Evolutionary conservation across 345 rosid genomes (phyloP), one percentile per base, ranked within the genome.

Genomic region (Hibiscus mutabilis): DNA sequence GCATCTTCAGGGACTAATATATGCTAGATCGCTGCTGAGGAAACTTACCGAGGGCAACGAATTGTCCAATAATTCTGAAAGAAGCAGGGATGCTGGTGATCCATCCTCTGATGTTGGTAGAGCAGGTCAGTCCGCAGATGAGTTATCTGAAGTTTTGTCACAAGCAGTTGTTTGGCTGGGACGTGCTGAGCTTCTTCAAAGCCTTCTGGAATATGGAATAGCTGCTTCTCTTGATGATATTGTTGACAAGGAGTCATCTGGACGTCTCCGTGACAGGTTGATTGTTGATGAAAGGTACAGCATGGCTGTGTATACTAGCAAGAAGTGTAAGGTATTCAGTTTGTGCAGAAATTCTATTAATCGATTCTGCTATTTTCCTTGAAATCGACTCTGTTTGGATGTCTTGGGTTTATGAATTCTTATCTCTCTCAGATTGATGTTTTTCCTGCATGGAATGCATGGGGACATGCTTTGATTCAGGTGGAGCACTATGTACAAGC

Each of bases 391-490:
- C 70, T 70, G 7, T 69, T 46, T 52, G 59, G 60, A 74, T 66
- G 58, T 52, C 59, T 68, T 62, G 58, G 65, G 76, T 31, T 76
- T 69, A 72, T 75, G 22, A 72, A 11, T 27, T 69, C 9, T 60
- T 56, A 51, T 49, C 46, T 75, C 35, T 78, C 73, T 77, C 88
- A 94, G 98, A 88, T 94, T 79, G 97, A 94, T 78, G 91, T 86
- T 76, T 87, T 90, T 77, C 98, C 93, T 7, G 98, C 90, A 49
- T 94, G 98, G 98, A 94, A 82, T 83, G 97, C 97, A 19, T 94
- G 98, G 98, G 98, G 98, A 46, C 97, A 88, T 85, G 98, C 98
- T 80, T 87, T 94, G 78, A 81, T 94, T 75, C 88, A 87, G 84
- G 89, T 86, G 87, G 98, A 89, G 78, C 98, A 84, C 79, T 91